phyloP scores from a whole-genome alignment of 1,284 basidiomycete species.

The Rhodotorula sp. region DNA sequence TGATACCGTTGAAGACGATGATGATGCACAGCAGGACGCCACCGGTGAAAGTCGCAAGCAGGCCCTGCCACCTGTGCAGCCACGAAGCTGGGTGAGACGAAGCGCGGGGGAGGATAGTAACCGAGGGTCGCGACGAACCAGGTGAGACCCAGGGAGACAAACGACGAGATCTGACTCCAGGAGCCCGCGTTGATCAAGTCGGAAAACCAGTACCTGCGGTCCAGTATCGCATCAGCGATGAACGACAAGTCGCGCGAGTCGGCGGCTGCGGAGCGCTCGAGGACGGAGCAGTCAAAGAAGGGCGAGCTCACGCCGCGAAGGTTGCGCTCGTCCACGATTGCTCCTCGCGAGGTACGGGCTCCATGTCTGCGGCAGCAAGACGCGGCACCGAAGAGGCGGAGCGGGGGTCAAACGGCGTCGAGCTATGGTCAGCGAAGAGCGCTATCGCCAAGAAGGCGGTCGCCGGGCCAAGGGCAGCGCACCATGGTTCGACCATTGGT shows the following conservation, averaged over 20 bases:
- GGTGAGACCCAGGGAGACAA: slow-evolving; percentile 7
- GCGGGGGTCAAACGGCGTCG: not conserved
- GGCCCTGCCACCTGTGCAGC: slow-evolving; percentile 45
- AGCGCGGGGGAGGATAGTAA: not conserved
- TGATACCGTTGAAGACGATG: slow-evolving; percentile 39
- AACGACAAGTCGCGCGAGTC: not conserved
- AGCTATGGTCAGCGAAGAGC: not conserved
- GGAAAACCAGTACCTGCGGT: slow-evolving; percentile 62
- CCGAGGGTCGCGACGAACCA: not conserved
- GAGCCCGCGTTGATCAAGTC: slow-evolving; percentile 55
- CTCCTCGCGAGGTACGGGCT: slow-evolving; percentile 13
- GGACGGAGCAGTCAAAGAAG: no score
- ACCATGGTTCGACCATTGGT: slow-evolving; percentile 25
- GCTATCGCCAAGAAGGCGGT: not conserved
- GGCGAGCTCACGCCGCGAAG: slow-evolving; percentile 51
- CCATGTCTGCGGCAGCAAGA: slow-evolving; percentile 7
- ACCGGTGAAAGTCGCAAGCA: slow-evolving; percentile 27
- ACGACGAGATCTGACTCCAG: slow-evolving; percentile 25
- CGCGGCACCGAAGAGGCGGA: no score
- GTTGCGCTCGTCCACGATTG: slow-evolving; percentile 58
- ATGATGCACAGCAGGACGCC: slow-evolving; percentile 42
- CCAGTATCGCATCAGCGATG: no score
- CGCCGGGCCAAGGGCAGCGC: not conserved
- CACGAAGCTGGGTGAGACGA: slow-evolving; percentile 34
- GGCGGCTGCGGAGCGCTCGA: not conserved